A percentile compares a stretch with the other conserved stretches of the same genome.
phyloP scores from a whole-genome alignment of 1,284 basidiomycete genomes.

The Prillingera fragicola region DNA sequence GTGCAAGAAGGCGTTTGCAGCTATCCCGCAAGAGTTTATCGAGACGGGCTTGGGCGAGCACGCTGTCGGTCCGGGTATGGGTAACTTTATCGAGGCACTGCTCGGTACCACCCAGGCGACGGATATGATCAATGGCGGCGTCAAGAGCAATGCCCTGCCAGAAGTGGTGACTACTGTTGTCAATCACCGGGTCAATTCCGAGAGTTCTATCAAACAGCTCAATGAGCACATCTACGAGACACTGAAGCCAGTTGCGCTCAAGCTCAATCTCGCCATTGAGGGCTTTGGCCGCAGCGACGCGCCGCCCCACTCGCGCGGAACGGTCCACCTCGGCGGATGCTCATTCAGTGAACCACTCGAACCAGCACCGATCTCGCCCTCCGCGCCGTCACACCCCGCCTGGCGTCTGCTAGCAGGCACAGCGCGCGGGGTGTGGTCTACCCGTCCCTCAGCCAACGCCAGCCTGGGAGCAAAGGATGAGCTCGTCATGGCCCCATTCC shows the following conservation, averaged over 20 bases:
- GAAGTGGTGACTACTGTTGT: constrained; percentile 16
- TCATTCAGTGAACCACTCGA: constrained; percentile 15
- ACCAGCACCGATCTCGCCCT: constrained; percentile 25
- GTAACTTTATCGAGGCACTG: constrained; percentile 15
- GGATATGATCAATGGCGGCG: constrained; percentile 23
- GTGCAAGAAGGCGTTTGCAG: constrained; percentile 4
- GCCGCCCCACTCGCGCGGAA: constrained; percentile 5
- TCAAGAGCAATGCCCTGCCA: constrained; percentile 29
- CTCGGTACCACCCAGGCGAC: constrained; percentile 28
- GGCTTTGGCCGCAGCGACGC: constrained; percentile 4
- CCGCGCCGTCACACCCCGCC: constrained; percentile 9
- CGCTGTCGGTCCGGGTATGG: not conserved
- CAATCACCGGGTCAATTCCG: constrained; percentile 22
- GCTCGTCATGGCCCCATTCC: constrained; percentile 25
- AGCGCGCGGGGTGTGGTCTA: constrained; percentile 17
- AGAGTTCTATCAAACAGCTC: constrained; percentile 4
- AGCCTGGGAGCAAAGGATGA: too few relatives aligned
- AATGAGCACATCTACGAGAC: constrained; percentile 4
- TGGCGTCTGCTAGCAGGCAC: constrained; percentile 23
- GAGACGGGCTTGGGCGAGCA: too few relatives aligned
- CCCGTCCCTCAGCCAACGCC: too few relatives aligned
- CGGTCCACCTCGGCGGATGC: constrained; percentile 8
- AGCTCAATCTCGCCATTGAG: constrained; percentile 5
- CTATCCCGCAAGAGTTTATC: constrained; percentile 6
- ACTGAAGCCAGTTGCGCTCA: constrained; percentile 4